phyloP scores from a whole-genome alignment of 2,329 filamentous ascomycete species.

The Hymenotorrendiella dingleyae region DNA sequence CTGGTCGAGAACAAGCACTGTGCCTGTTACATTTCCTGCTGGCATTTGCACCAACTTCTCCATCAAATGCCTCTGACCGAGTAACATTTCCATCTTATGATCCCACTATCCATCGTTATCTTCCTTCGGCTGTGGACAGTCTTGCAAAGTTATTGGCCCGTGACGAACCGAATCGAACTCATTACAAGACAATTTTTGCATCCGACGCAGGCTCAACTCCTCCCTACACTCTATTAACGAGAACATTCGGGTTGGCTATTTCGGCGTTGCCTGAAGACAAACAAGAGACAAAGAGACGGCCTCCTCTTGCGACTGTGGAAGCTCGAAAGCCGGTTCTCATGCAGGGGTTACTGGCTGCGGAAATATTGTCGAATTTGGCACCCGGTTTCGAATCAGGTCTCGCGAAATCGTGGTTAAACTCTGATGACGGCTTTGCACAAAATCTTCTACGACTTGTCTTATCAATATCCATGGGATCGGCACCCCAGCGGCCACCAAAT shows the following conservation, averaged over 20 bases:
- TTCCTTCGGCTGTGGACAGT: slow-evolving; percentile 83
- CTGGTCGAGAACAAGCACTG: slow-evolving; percentile 79
- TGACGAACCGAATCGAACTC: slow-evolving; percentile 85
- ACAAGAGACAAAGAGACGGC: slow-evolving; percentile 49
- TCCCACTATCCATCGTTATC: slow-evolving; percentile 75
- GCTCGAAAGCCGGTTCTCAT: slow-evolving; percentile 82
- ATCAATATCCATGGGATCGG: slow-evolving; percentile 51
- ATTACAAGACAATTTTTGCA: slow-evolving; percentile 77
- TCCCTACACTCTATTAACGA: slow-evolving; percentile 75
- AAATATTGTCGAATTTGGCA: slow-evolving; percentile 74
- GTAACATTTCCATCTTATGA: slow-evolving; percentile 78
- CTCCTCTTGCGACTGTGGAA: slow-evolving; percentile 65
- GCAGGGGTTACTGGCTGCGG: slow-evolving; percentile 85
- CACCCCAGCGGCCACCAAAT: slow-evolving; percentile 47
- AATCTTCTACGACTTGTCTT: slow-evolving; percentile 72
- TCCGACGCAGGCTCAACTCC: slow-evolving; percentile 59
- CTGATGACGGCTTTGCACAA: slow-evolving; percentile 76
- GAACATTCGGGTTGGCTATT: slow-evolving; percentile 80
- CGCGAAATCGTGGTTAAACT: slow-evolving; percentile 74
- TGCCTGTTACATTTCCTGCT: slow-evolving; percentile 84
- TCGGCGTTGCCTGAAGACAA: slow-evolving; percentile 71
- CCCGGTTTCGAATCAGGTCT: slow-evolving; percentile 66
- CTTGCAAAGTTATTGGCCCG: slow-evolving; percentile 86
- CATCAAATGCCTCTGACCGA: slow-evolving; percentile 50
- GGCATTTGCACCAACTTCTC: slow-evolving; percentile 78